Percentiles rank a stretch among this genome's conserved stretches.
phyloP scores from a whole-genome alignment of 164 flowering plant genomes.

The Annona squamosa region DNA sequence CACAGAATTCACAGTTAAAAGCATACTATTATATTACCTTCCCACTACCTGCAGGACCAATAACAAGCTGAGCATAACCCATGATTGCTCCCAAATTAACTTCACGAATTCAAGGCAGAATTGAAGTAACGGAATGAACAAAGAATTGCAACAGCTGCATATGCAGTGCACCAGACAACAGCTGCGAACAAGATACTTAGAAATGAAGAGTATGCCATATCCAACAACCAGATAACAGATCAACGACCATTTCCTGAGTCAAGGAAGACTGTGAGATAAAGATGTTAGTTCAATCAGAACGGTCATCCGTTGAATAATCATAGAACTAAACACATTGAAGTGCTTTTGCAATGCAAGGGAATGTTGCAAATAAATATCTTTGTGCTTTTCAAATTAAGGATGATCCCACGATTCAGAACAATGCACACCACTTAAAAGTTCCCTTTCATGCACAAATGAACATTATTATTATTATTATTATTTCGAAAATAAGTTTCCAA shows the following conservation, averaged over 20 bases:
- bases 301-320: too few species aligned
- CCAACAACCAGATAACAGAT: not conserved
- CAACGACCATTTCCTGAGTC: not conserved
- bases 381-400: too few species aligned
- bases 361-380: too few species aligned
- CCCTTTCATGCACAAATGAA: too few species aligned
- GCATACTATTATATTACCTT: slow-evolving; percentile 43
- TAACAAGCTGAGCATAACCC: slow-evolving; percentile 96
- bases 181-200: slow-evolving; percentile 38
- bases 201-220: slow-evolving; percentile 35
- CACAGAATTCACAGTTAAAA: not conserved
- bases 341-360: too few species aligned
- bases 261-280: not conserved
- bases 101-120: slow-evolving; percentile 13
- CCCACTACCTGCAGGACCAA: slow-evolving; percentile 97
- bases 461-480: too few species aligned
- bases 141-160: slow-evolving; percentile 48
- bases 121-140: slow-evolving; percentile 17
- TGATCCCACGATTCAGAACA: too few species aligned
- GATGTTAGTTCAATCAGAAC: too few species aligned
- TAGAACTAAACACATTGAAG: too few species aligned
- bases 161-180: slow-evolving; percentile 63
- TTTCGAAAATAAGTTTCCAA: too few species aligned
- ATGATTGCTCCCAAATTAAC: slow-evolving; percentile 20
- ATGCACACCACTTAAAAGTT: too few species aligned